Percentiles rank a stretch among this genome's conserved stretches.
Evolutionary conservation across 2,329 filamentous ascomycete species (phyloP).

Genomic region (Monosporascus cannonballus): DNA sequence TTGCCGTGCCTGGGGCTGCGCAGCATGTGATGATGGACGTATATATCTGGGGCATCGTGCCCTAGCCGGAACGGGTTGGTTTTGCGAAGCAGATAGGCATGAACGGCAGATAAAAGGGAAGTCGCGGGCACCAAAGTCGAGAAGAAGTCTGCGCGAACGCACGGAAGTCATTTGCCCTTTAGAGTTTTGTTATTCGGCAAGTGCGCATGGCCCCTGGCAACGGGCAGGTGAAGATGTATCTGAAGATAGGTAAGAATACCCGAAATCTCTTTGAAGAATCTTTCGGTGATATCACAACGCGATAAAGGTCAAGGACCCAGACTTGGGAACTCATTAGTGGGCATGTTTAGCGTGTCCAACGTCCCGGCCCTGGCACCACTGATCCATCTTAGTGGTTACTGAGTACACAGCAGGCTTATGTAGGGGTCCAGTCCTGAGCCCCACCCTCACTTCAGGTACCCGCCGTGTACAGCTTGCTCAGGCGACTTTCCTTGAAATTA

Average conservation of each 20-base stretch:
- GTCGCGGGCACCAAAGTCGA: slow-evolving; percentile 18
- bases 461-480: background rate
- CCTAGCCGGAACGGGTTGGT: slow-evolving; percentile 7
- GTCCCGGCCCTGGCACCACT: no score
- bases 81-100: slow-evolving; percentile 20
- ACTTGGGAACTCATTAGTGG: no score
- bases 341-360: no score
- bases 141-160: slow-evolving; percentile 17
- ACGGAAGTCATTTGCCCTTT: slow-evolving; percentile 12
- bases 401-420: no score
- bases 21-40: slow-evolving; percentile 18
- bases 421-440: background rate
- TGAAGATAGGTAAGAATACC: slow-evolving; percentile 1
- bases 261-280: background rate
- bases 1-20: slow-evolving; percentile 6
- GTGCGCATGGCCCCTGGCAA: background rate
- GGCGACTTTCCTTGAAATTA: background rate
- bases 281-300: slow-evolving; percentile 4
- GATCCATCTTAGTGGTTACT: background rate
- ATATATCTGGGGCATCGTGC: slow-evolving; percentile 16
- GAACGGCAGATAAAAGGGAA: slow-evolving; percentile 23
- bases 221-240: background rate
- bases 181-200: background rate
- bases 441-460: background rate
- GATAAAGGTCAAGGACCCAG: background rate